phyloP scores from a whole-genome alignment of 208 protist species.

The Trypanosoma melophagium region DNA sequence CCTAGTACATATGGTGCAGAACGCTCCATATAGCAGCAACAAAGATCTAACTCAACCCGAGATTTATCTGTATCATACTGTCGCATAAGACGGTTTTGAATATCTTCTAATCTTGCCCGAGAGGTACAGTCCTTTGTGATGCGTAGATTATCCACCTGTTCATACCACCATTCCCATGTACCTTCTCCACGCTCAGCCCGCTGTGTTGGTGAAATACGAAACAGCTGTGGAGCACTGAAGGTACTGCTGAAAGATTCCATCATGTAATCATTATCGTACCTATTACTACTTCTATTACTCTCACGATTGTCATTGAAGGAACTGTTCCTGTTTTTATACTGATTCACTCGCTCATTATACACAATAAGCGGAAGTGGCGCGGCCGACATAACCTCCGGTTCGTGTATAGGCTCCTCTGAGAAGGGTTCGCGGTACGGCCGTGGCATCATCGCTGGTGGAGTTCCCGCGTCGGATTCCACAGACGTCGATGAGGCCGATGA shows the following conservation, averaged over 20 bases:
- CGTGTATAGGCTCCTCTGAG: neutral
- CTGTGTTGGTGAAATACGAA: constrained; percentile 44
- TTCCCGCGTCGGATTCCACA: too few relatives aligned
- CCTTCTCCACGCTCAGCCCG: constrained; percentile 32
- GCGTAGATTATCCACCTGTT: constrained; percentile 55
- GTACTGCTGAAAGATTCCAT: constrained; percentile 4
- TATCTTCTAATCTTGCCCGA: constrained; percentile 56
- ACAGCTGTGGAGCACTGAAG: constrained; percentile 61
- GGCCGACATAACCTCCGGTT: too few relatives aligned
- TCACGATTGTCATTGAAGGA: neutral
- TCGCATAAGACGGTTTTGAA: constrained; percentile 47
- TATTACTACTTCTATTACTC: neutral
- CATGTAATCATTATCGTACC: neutral
- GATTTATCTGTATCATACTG: constrained; percentile 61
- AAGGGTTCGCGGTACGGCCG: too few relatives aligned
- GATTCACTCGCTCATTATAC: too few relatives aligned
- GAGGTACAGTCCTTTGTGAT: constrained; percentile 67
- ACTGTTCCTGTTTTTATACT: neutral
- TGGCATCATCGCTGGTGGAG: too few relatives aligned
- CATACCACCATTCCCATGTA: constrained; percentile 78
- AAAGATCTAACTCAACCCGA: constrained; percentile 70
- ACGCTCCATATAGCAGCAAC: constrained; percentile 76
- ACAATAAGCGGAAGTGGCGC: neutral
- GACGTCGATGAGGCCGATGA: too few relatives aligned
- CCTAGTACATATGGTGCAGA: constrained; percentile 74